phyloP scores from a whole-genome alignment of 768 basidiomycete species.

The Atractiella rhizophila region DNA sequence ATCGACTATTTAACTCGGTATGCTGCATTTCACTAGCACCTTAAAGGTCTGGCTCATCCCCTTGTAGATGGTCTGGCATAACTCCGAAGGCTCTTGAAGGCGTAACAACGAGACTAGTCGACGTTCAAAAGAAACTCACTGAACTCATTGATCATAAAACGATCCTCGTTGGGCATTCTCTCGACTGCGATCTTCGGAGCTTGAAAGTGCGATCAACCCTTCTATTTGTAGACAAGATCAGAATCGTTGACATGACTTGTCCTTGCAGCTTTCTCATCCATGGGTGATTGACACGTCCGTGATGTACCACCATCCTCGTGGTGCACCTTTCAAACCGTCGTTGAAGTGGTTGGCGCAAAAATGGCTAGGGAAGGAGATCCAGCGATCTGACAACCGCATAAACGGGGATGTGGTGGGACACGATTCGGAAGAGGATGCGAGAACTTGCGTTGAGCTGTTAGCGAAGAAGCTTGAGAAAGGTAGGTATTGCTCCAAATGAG shows the following conservation, averaged over 20 bases:
- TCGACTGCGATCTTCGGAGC: constrained; percentile 76
- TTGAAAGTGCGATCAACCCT: constrained; percentile 28
- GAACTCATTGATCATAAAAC: constrained; percentile 27
- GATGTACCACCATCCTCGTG: constrained; percentile 72
- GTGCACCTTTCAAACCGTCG: constrained; percentile 76
- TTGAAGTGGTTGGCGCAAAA: constrained; percentile 91
- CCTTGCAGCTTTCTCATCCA: constrained; percentile 20
- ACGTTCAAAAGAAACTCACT: constrained; percentile 47
- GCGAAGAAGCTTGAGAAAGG: constrained; percentile 55
- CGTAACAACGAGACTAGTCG: constrained; percentile 49
- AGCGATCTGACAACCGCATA: constrained; percentile 20
- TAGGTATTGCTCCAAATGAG: constrained; percentile 13
- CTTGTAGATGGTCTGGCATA: constrained; percentile 66
- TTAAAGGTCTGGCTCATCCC: background rate
- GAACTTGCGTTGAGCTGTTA: constrained; percentile 61
- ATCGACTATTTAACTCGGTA: constrained; percentile 79
- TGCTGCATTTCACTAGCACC: constrained; percentile 11
- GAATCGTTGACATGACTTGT: background rate
- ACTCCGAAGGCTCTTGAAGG: constrained; percentile 42
- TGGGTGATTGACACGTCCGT: constrained; percentile 77
- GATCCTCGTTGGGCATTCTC: constrained; percentile 79
- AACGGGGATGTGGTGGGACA: constrained; percentile 31
- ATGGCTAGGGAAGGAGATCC: constrained; percentile 76
- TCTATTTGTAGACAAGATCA: background rate
- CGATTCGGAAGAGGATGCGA: constrained; percentile 81